phyloP scores from a whole-genome alignment of 106 monocot species.

The Dendrobium chrysotoxum region DNA sequence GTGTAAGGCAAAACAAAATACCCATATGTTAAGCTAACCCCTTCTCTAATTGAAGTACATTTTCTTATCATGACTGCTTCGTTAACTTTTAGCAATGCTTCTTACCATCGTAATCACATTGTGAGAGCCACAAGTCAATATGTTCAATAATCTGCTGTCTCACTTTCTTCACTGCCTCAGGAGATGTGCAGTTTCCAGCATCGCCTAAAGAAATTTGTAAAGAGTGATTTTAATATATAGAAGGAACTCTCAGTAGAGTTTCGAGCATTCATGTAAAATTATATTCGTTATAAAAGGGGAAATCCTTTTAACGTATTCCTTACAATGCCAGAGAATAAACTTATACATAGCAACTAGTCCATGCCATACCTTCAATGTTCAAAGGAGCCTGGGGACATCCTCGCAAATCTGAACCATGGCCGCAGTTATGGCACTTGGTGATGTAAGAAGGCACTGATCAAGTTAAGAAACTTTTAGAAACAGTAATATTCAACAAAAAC shows the following conservation, averaged over 20 bases:
- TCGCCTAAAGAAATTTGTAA: constrained; percentile 41
- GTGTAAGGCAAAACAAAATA: too few relatives aligned
- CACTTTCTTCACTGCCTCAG: constrained; percentile 83
- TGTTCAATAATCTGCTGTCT: constrained; percentile 67
- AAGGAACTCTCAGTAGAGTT: background rate
- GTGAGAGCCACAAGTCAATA: constrained; percentile 92
- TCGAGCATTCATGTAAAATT: background rate
- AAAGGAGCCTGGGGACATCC: constrained; percentile 93
- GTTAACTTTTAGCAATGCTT: background rate
- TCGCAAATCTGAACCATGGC: constrained; percentile 90
- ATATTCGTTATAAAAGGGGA: background rate
- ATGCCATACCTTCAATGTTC: constrained; percentile 66
- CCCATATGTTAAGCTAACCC: too few relatives aligned
- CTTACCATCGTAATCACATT: constrained; percentile 57
- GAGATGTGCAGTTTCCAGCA: constrained; percentile 75
- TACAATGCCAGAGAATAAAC: background rate
- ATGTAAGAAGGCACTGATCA: constrained; percentile 85
- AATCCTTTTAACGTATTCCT: background rate
- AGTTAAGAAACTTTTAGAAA: constrained; percentile 12
- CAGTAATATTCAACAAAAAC: background rate
- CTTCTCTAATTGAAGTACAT: background rate
- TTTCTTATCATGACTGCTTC: background rate
- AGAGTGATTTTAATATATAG: constrained; percentile 4
- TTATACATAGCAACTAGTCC: background rate
- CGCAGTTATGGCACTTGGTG: constrained; percentile 87